Conservation (phyloP, 2,329 filamentous ascomycete species). For the Knufia fluminis region DNA sequence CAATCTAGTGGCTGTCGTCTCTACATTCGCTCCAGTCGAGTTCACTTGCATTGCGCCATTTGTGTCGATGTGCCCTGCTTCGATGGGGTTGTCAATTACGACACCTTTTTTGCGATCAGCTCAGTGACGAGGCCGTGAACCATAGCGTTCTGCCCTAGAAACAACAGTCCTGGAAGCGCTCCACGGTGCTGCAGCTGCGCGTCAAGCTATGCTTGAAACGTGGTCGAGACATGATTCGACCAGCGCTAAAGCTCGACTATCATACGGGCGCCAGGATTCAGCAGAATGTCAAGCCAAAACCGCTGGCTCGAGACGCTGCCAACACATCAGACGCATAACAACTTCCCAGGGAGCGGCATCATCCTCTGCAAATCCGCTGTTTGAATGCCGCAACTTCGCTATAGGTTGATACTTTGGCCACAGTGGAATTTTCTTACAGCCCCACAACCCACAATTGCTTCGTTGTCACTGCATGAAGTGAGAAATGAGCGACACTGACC, state of each 20-base stretch:
- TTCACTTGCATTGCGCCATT: slow-evolving; percentile 9
- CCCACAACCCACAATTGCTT: slow-evolving; percentile 23
- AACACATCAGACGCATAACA: slow-evolving; percentile 23
- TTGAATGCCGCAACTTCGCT: slow-evolving; percentile 18
- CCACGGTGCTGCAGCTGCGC: slow-evolving; percentile 1
- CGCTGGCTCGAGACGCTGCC: slow-evolving; percentile 23
- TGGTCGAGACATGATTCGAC: slow-evolving; percentile 8
- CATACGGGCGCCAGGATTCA: slow-evolving; percentile 16
- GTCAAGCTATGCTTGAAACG: slow-evolving; percentile 8
- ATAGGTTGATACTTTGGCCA: slow-evolving; percentile 19
- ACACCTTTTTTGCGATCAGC: neutral
- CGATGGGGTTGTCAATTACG: slow-evolving; percentile 8
- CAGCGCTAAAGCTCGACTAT: slow-evolving; percentile 7
- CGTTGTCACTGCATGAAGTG: slow-evolving; percentile 23
- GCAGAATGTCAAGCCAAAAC: slow-evolving; percentile 17
- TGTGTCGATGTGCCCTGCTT: slow-evolving; percentile 1
- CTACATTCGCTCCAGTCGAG: neutral
- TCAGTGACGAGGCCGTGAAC: neutral
- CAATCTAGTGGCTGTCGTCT: slow-evolving; percentile 3
- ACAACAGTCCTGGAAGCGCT: neutral
- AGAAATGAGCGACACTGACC: slow-evolving; percentile 11
- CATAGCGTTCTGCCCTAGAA: neutral
- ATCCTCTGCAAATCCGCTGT: slow-evolving; percentile 2
- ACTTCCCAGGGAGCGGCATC: slow-evolving; percentile 11
- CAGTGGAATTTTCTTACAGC: slow-evolving; percentile 21